A percentile compares a stretch with the other conserved stretches of the same genome.
Conservation (phyloP, 2,329 filamentous ascomycete genomes). For the Pyrenophora graminea region DNA sequence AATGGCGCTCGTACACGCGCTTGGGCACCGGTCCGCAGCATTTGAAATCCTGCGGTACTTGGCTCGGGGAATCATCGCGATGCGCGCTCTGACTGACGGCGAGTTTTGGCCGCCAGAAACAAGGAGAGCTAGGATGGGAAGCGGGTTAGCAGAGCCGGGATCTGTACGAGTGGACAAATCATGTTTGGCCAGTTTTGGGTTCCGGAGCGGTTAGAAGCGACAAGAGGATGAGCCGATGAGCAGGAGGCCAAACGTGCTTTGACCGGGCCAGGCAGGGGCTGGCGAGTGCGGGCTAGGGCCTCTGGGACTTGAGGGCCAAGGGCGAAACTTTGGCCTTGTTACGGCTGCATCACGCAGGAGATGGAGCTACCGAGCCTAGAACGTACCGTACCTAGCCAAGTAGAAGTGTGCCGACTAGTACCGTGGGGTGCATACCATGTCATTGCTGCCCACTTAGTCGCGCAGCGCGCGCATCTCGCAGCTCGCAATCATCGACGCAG, state of each 20-base stretch:
- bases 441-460: slow-evolving; percentile 31
- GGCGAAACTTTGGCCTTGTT: slow-evolving; percentile 13
- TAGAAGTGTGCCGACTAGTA: slow-evolving; percentile 18
- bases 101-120: slow-evolving; percentile 9
- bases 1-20: slow-evolving; percentile 2
- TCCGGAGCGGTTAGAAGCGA: slow-evolving; percentile 32
- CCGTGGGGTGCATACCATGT: slow-evolving; percentile 33
- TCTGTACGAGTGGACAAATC: slow-evolving; percentile 9
- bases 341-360: slow-evolving; percentile 37
- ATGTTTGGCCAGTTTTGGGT: slow-evolving; percentile 18
- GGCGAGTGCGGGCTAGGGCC: slow-evolving; percentile 28
- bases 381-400: background rate
- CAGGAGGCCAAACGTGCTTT: slow-evolving; percentile 38
- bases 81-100: slow-evolving; percentile 3
- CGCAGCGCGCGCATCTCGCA: slow-evolving; percentile 29
- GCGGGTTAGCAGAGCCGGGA: too few species aligned
- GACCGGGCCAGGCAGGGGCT: slow-evolving; percentile 33
- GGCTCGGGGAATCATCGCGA: slow-evolving; percentile 12
- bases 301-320: slow-evolving; percentile 20
- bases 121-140: slow-evolving; percentile 6
- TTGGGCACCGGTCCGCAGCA: slow-evolving; percentile 2
- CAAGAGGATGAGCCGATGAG: slow-evolving; percentile 23
- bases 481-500: slow-evolving; percentile 10
- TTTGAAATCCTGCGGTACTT: slow-evolving; percentile 14
- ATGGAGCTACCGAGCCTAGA: slow-evolving; percentile 29